Evolutionary conservation across 164 flowering plant genomes (phyloP), one percentile per base, ranked within the genome.

Genomic region (Cinnamomum chago): DNA sequence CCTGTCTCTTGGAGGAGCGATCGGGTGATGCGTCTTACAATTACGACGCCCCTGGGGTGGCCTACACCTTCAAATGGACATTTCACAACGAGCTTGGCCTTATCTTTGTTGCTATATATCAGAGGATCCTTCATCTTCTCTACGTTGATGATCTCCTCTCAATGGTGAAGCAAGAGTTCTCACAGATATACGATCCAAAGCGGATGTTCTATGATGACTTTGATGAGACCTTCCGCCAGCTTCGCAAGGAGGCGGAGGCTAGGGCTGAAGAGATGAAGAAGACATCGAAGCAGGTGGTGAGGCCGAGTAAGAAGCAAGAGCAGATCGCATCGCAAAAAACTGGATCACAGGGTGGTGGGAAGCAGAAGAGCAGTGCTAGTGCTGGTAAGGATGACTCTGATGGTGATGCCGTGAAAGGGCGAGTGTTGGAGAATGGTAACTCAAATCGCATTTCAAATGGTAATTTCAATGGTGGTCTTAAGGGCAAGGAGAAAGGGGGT

Each of bases 51-150:
- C 86, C 92, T 0, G 97, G 98, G 51, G 92, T 91, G 4, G 73
- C 94, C 0, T 95, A 93, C 80, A 91, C 97, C 55, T 88, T 95
- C 55, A 93, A 93, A 76, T 93, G 98, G 98, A 89, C 97, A 18
- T 95, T 93, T 80, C 89, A 93, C 73, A 95, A 95, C 67, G 98
- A 93, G 30, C 95, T 95, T 7, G 97, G 98, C 23, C 88, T 95
- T 47, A 92, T 95, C 11, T 95, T 95, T 77, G 99, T 95, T 2
- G 99, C 98, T 9, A 95, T 95, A 24, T 93, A 92, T 83, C 97
- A 92, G 75, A 77, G 82, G 74, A 89, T 93, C 55, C 90, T 93
- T 35, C 90, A 91, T 85, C 84, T 95, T n/a, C 77, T 95, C 52
- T 95, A 95, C 78, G 98, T 95, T 70, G 99, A 95, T 81, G 99